phyloP scores from a whole-genome alignment of 2,329 filamentous ascomycete species.

The Neurospora crassa region DNA sequence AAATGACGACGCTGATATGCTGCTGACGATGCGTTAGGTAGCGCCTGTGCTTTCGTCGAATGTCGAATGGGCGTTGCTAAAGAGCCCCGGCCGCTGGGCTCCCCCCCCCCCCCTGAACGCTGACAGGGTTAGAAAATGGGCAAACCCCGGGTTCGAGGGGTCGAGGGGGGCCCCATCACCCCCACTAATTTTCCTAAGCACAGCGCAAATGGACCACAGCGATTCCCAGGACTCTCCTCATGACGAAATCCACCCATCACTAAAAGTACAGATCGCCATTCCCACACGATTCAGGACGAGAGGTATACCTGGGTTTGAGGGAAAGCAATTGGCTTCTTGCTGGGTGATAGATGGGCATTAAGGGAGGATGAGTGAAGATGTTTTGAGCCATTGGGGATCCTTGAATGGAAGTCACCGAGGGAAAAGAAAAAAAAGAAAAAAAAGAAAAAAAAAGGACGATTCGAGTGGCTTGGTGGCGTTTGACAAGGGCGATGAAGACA shows the following conservation, averaged over 20 bases:
- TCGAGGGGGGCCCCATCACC: not conserved
- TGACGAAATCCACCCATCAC: not conserved
- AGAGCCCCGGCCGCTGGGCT: not conserved
- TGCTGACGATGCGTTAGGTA: no score
- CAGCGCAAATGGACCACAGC: not conserved
- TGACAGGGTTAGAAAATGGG: not conserved
- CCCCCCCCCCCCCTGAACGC: not conserved
- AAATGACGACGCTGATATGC: no score
- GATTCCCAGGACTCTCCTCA: not conserved
- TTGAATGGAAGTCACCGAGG: not conserved
- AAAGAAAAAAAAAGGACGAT: no score
- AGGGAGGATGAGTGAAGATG: not conserved
- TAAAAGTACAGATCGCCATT: not conserved
- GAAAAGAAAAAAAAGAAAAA: not conserved
- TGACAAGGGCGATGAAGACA: not conserved
- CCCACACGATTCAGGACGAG: not conserved
- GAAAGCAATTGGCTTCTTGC: not conserved
- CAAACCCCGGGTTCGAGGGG: not conserved
- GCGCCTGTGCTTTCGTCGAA: no score
- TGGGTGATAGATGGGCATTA: not conserved
- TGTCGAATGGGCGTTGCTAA: not conserved
- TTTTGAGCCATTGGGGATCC: not conserved
- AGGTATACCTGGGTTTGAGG: not conserved
- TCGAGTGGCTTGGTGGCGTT: not conserved
- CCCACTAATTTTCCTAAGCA: not conserved